phyloP scores from a whole-genome alignment of 2,329 filamentous ascomycete species.

The Penicillium sp. region DNA sequence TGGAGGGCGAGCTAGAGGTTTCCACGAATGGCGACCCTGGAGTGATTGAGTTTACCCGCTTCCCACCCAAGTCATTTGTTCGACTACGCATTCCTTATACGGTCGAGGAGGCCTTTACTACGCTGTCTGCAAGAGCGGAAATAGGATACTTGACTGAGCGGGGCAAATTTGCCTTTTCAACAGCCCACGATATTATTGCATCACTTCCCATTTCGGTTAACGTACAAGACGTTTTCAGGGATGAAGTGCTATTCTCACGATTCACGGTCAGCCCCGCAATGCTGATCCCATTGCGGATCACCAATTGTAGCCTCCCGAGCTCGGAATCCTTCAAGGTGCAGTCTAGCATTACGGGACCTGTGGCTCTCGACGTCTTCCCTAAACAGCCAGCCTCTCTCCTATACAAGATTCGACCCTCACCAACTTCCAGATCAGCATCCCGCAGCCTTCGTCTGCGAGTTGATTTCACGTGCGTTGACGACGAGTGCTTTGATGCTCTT shows the following conservation, averaged over 20 bases:
- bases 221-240: conserved; percentile 93
- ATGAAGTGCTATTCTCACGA: conserved; percentile 74
- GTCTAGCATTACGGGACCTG: conserved; percentile 46
- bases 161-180: conserved; percentile 64
- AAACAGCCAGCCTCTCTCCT: conserved; percentile 77
- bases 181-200: conserved; percentile 64
- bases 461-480: conserved; percentile 72
- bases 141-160: conserved; percentile 67
- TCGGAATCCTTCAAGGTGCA: conserved; percentile 63
- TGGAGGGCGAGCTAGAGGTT: conserved; percentile 44
- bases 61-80: conserved; percentile 31
- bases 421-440: conserved; percentile 21
- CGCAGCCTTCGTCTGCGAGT: conserved; percentile 60
- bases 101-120: conserved; percentile 70
- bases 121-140: conserved; percentile 73
- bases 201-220: conserved; percentile 87
- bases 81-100: conserved; percentile 72
- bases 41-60: conserved; percentile 43
- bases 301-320: conserved; percentile 66
- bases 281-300: conserved; percentile 69
- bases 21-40: conserved; percentile 46
- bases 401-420: conserved; percentile 64
- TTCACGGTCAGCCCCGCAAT: conserved; percentile 87
- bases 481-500: conserved; percentile 61
- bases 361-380: conserved; percentile 65